These are phyloP conservation scores for Xylaria bambusicola DNA, from an alignment of 495 filamentous ascomycete species.

Conservation along the genomic window DNA sequence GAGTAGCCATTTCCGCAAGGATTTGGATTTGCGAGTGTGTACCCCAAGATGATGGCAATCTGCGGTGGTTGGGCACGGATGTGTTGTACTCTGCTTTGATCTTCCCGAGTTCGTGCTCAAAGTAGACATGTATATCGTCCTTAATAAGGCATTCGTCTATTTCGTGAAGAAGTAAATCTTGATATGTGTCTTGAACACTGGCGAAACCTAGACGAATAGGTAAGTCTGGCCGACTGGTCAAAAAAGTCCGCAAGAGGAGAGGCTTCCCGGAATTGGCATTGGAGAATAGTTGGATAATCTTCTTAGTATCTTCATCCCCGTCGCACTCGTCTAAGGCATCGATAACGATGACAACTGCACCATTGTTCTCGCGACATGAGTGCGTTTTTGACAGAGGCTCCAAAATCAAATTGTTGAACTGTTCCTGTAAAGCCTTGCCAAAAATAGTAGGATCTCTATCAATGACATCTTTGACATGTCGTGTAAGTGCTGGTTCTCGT, in stretches of 20 bases:
- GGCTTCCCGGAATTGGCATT: too few species aligned
- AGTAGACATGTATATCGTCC: neutral
- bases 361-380: too few species aligned
- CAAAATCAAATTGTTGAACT: conserved; percentile 54
- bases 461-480: conserved; percentile 17
- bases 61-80: neutral
- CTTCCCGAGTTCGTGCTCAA: conserved; percentile 19
- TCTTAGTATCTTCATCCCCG: conserved; percentile 38
- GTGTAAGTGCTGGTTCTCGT: conserved; percentile 23
- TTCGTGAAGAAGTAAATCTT: conserved; percentile 2
- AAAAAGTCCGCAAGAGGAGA: conserved; percentile 20
- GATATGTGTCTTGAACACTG: conserved; percentile 16
- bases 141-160: neutral
- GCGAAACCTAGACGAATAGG: conserved; percentile 31
- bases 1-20: conserved; percentile 40
- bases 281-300: conserved; percentile 42
- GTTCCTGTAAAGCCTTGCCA: conserved; percentile 46
- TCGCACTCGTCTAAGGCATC: too few species aligned
- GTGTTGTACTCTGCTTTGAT: conserved; percentile 22
- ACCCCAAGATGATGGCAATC: conserved; percentile 41
- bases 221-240: conserved; percentile 31
- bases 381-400: conserved; percentile 35
- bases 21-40: conserved; percentile 11
- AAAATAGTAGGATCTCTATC: too few species aligned
- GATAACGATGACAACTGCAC: neutral